Percentiles rank a stretch among this genome's conserved stretches.
Conservation (phyloP, 2,329 filamentous ascomycete species). For the Aspergillus aculeatus region DNA sequence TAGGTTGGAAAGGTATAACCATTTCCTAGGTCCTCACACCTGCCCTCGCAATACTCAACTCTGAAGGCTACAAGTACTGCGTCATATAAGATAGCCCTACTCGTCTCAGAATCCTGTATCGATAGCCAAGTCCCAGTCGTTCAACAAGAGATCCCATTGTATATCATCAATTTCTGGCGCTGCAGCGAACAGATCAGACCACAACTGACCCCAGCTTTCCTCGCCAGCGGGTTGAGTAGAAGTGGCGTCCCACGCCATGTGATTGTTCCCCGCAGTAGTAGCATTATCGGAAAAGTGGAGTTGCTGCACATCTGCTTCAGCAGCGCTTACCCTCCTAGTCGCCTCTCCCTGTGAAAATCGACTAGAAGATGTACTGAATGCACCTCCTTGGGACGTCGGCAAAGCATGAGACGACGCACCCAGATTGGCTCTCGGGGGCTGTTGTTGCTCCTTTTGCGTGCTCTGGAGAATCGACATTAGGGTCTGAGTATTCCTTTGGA, state of each 20-base stretch:
- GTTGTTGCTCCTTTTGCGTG: background rate
- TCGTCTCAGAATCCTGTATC: background rate
- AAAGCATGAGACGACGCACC: background rate
- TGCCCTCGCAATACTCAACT: too few species aligned
- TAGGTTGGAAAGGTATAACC: too few species aligned
- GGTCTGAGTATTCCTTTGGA: conserved; percentile 11
- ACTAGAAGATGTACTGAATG: conserved; percentile 1
- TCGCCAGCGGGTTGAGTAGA: background rate
- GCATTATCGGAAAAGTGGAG: background rate
- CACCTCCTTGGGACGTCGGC: background rate
- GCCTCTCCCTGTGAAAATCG: background rate
- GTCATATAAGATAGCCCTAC: background rate
- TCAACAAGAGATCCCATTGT: conserved; percentile 5
- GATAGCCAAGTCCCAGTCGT: background rate
- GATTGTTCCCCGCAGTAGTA: background rate
- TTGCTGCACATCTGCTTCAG: background rate
- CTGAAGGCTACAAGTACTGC: too few species aligned
- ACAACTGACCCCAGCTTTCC: conserved; percentile 6
- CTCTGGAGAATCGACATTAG: conserved; percentile 6
- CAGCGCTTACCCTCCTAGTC: background rate
- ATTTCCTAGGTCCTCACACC: too few species aligned
- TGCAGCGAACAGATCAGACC: conserved; percentile 1
- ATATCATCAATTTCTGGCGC: conserved; percentile 1
- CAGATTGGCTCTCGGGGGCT: background rate
- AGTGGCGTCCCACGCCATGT: background rate